Evolutionary conservation across 2,329 filamentous ascomycete species (phyloP), one percentile per base, ranked within the genome.

Genomic region (Stachybotrys chlorohalonatus): DNA sequence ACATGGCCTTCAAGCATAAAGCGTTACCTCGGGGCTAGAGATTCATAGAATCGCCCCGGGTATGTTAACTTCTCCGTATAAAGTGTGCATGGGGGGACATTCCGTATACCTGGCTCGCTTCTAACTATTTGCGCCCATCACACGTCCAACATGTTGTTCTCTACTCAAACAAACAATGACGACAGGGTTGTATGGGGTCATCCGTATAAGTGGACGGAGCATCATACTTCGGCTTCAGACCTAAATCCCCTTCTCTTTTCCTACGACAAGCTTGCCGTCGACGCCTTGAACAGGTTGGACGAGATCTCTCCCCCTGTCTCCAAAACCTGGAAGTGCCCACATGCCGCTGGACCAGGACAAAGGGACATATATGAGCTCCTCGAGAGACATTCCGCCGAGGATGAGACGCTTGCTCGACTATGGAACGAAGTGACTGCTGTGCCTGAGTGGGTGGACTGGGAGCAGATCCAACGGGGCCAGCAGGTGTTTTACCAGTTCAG

Each of bases 401-500:
- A 92, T 60, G 71, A 78, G 30, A 78, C 80, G 46, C 70, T 80
- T 3, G 62, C 64, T 2, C 62, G 78, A 53, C 71, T 93, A 8
- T 92, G 87, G 88, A 66, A 70, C 0, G 76, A 90, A 63, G 75
- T 87, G 54, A 85, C 83, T 55, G 83, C 78, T 0, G 70, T 90
- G 5, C 89, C 88, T 0, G 74, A 80, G 1, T 92, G 87, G 87
- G 88, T 92, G 2, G 83, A 91, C 65, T 92, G 87, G 87, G 79
- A 79, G 2, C 86, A 90, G 64, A 85, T 93, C 54, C 75, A 78
- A 56, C 76, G 88, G 62, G 89, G 88, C 0, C 88, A 93, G 65
- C 81, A 87, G 60, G 81, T 90, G 0, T 90, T 91, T 63, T 91
- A 89, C 67, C 81, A 88, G 42, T 92, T 91, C 67, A 86, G 82